Evolutionary conservation across 225 moss, liverwort and hornwort species (phyloP).

Genomic region (Straminergon stramineum): DNA sequence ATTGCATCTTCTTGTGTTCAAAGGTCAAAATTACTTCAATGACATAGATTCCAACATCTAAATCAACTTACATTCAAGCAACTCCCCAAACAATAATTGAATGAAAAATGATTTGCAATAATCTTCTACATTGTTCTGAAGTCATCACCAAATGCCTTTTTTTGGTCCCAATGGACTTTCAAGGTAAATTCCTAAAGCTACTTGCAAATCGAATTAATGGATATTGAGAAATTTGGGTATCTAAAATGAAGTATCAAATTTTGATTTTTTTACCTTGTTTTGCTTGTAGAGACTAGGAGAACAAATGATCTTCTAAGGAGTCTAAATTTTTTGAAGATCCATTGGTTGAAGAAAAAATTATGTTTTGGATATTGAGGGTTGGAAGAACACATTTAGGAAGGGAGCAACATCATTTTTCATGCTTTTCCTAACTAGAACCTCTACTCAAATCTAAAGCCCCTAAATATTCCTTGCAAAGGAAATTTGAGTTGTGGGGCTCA

Average conservation of each 20-base stretch:
- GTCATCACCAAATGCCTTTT: no score
- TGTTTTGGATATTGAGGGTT: no score
- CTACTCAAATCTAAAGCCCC: neutral
- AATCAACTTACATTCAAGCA: neutral
- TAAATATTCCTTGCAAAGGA: neutral
- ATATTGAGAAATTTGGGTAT: no score
- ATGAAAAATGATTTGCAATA: neutral
- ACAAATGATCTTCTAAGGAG: neutral
- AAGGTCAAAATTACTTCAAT: neutral
- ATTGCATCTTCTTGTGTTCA: neutral
- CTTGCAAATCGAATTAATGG: no score
- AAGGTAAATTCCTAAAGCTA: no score
- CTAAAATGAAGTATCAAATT: neutral
- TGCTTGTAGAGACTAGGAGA: neutral
- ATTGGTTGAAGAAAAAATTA: no score
- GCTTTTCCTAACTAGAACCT: neutral
- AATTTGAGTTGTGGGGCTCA: neutral
- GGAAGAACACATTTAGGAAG: neutral
- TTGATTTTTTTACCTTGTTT: neutral
- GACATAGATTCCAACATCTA: neutral
- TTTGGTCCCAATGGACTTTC: accelerated
- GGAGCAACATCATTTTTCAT: neutral
- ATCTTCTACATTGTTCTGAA: neutral
- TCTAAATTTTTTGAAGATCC: no score
- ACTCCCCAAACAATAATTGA: neutral